Percentiles rank a stretch among this genome's conserved stretches.
Conservation (phyloP, 306 rosid genomes). For the Pueraria montana region DNA sequence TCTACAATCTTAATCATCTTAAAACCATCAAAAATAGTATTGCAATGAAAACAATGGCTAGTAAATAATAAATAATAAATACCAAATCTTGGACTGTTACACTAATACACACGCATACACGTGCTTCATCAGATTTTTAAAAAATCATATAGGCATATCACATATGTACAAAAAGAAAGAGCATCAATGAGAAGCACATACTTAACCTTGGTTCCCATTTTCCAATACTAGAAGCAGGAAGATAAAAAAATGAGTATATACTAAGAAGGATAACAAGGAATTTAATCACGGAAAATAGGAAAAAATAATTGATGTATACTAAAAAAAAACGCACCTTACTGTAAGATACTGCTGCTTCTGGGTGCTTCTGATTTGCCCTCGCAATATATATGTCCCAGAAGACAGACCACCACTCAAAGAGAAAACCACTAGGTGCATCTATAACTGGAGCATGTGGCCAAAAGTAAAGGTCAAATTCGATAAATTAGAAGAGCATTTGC, state of each 20-base stretch:
- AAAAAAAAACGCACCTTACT: conserved; percentile 58
- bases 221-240: conserved; percentile 24
- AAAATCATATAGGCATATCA: not conserved
- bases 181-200: not conserved
- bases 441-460: conserved; percentile 60
- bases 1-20: conserved; percentile 12
- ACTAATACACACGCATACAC: not conserved
- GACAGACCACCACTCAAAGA: conserved; percentile 94
- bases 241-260: conserved; percentile 8
- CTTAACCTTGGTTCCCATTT: conserved; percentile 22
- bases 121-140: not conserved
- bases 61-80: not conserved
- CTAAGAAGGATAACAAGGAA: conserved; percentile 7
- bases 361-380: conserved; percentile 63
- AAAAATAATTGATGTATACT: not conserved
- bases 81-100: conserved; percentile 3
- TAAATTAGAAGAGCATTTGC: conserved; percentile 17
- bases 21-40: conserved; percentile 1
- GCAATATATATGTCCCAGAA: conserved; percentile 80
- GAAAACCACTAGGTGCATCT: conserved; percentile 82
- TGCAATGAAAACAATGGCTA: not conserved
- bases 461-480: conserved; percentile 39
- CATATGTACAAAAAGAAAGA: conserved; percentile 5
- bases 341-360: conserved; percentile 75
- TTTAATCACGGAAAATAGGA: not conserved